Conservation (phyloP, 495 filamentous ascomycete genomes). For the Aspergillus sparsus region DNA sequence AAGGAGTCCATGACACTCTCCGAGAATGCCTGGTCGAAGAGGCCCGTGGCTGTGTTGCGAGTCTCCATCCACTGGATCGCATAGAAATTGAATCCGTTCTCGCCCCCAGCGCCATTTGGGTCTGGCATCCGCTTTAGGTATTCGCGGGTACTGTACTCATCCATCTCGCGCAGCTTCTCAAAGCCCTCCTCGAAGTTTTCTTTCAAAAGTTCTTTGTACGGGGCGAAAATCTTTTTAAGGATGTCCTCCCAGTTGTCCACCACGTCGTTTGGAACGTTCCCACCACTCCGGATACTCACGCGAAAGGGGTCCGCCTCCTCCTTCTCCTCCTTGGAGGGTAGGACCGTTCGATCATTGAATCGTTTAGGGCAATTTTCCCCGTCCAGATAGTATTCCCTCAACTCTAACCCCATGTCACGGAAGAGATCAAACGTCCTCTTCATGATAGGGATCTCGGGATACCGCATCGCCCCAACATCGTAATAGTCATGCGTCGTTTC, state of each 20-base stretch:
- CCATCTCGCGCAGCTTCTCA: background rate
- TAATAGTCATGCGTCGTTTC: conserved; percentile 32
- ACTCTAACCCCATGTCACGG: background rate
- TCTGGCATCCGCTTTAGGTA: background rate
- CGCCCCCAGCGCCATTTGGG: background rate
- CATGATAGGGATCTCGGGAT: conserved; percentile 30
- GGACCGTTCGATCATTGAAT: background rate
- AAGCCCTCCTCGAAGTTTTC: background rate
- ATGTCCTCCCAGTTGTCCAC: background rate
- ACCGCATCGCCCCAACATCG: conserved; percentile 48
- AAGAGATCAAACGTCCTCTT: background rate
- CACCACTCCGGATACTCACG: too few species aligned
- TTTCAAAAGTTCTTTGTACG: background rate
- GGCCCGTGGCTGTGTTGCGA: background rate
- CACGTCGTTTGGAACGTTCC: background rate
- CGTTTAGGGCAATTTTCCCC: too few species aligned
- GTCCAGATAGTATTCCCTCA: too few species aligned
- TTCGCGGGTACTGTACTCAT: background rate
- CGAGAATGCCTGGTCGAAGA: background rate
- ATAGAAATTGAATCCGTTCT: too few species aligned
- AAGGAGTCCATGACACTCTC: background rate
- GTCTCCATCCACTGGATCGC: background rate
- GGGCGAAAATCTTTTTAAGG: background rate
- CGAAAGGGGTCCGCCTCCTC: too few species aligned
- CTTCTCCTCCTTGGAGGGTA: background rate